Base-by-base conservation (phyloP, 129 eudicot species). In the Ambrosia trifida region DNA sequence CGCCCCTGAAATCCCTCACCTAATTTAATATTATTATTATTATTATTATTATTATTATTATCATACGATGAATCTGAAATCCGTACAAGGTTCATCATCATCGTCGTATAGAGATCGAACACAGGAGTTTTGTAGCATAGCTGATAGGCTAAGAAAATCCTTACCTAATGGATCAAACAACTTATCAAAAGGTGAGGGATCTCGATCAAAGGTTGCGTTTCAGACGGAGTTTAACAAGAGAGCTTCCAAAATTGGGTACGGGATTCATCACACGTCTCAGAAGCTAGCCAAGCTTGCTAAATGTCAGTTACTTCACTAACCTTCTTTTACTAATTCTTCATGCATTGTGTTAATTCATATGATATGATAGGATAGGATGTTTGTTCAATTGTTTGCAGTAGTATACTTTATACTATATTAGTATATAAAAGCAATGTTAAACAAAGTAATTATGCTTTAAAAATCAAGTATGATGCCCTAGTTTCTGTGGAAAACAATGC, bases 211-310 rank as follows among this genome's bases (percentile, higher is more conserved):
- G 51, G 80, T 80, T 59, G 76, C 91, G 12, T 76, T 77, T 51
- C 95, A 85, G 51, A 85, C 98, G 72, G 95, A 92, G 75, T 92
- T 92, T 64, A 87, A 87, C 46, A 69, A 81, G 49, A 63, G 91
- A 56, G 98, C 98, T n/a, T 87, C 98, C 1, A 89, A 87, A 70
- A 89, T 92, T 52, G 96, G 96, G 75, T 86, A 79, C 11, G 96
- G 95, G 35, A 89, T 92, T 41, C 98, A 92, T 44, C 98, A 92
- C 78, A 89, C 98, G 11, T 92, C 98, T 52, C 91, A 85, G 84
- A 89, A 92, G 84, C 91, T 92, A n/a, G 81, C 95, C 4, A 92
- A 89, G 74, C 88, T 92, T 5, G 95, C 98, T 0, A 83, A 86
- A 81, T 85, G 98, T 92, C 80, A 82, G 88, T 80, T 32, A 1